Conservation (phyloP, 495 filamentous ascomycete species). For the Tirmania nivea region DNA sequence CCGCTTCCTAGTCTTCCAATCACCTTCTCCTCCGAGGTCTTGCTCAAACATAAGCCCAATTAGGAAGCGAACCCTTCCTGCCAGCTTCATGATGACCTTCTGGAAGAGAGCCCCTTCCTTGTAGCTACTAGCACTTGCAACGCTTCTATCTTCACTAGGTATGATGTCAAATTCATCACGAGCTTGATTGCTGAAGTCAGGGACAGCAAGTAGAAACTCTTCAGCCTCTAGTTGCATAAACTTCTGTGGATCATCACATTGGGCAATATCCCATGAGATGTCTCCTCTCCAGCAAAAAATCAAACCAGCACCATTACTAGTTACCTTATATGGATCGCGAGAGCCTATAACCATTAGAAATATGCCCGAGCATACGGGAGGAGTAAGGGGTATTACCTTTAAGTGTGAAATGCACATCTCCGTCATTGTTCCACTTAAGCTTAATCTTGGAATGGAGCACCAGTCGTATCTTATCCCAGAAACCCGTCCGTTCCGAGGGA, state of each 20-base stretch:
- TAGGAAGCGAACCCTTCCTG: slow-evolving; percentile 77
- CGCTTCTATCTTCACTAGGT: slow-evolving; percentile 38
- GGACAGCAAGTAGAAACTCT: slow-evolving; percentile 81
- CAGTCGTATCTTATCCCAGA: slow-evolving; percentile 97
- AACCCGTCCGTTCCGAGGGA: slow-evolving; percentile 78
- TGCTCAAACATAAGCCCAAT: slow-evolving; percentile 83
- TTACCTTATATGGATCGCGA: slow-evolving; percentile 82
- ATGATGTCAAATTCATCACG: slow-evolving; percentile 37
- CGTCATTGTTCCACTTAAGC: slow-evolving; percentile 80
- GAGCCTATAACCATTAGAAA: slow-evolving; percentile 28
- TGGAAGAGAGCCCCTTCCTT: slow-evolving; percentile 68
- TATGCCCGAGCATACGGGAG: background rate
- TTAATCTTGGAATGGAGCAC: slow-evolving; percentile 83
- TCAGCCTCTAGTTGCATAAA: slow-evolving; percentile 93
- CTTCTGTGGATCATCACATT: slow-evolving; percentile 61
- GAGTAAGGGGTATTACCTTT: slow-evolving; percentile 36
- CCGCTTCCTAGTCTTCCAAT: slow-evolving; percentile 25
- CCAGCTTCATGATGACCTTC: slow-evolving; percentile 96
- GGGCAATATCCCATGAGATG: slow-evolving; percentile 63
- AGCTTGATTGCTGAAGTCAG: slow-evolving; percentile 77
- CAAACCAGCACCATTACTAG: slow-evolving; percentile 79
- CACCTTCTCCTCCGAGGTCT: slow-evolving; percentile 34
- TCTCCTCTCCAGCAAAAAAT: slow-evolving; percentile 95
- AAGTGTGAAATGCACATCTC: slow-evolving; percentile 81
- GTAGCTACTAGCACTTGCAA: slow-evolving; percentile 39